Percentiles rank a stretch among this genome's conserved stretches.
phyloP scores from a whole-genome alignment of 2,329 filamentous ascomycete species.

The Pyrenophora tritici-repentis region DNA sequence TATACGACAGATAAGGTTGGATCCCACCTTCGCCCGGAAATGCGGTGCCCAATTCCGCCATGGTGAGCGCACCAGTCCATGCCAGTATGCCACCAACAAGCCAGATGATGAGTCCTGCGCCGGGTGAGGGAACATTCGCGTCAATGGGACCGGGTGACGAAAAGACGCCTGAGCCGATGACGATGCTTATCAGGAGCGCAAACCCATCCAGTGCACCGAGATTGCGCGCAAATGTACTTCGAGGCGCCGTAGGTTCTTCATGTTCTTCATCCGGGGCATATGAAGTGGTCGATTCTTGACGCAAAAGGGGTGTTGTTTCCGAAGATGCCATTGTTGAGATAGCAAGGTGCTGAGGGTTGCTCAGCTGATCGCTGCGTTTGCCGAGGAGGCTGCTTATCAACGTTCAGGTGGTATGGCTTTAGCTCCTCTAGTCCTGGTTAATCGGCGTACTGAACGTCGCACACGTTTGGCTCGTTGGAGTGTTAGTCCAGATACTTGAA shows the following conservation, averaged over 20 bases:
- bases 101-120: conserved; percentile 63
- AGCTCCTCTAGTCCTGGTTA: background rate
- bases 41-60: conserved; percentile 67
- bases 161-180: conserved; percentile 69
- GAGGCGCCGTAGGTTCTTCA: conserved; percentile 18
- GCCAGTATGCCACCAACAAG: conserved; percentile 65
- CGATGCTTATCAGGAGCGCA: conserved; percentile 66
- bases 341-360: background rate
- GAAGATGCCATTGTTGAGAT: conserved; percentile 26
- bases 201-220: conserved; percentile 50
- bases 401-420: background rate
- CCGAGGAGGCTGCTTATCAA: conserved; percentile 1
- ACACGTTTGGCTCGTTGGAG: background rate
- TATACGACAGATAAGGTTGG: conserved; percentile 65
- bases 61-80: conserved; percentile 67
- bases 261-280: conserved; percentile 19
- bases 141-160: conserved; percentile 68
- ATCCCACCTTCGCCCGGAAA: conserved; percentile 69
- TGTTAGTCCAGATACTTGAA: background rate
- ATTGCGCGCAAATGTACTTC: conserved; percentile 41
- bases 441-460: background rate
- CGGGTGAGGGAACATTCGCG: conserved; percentile 67
- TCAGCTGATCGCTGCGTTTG: background rate
- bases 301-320: conserved; percentile 32
- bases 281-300: conserved; percentile 11